These are phyloP conservation scores for Penicillium polonicum DNA, from an alignment of 2,329 filamentous ascomycete species.

Conservation along the genomic window DNA sequence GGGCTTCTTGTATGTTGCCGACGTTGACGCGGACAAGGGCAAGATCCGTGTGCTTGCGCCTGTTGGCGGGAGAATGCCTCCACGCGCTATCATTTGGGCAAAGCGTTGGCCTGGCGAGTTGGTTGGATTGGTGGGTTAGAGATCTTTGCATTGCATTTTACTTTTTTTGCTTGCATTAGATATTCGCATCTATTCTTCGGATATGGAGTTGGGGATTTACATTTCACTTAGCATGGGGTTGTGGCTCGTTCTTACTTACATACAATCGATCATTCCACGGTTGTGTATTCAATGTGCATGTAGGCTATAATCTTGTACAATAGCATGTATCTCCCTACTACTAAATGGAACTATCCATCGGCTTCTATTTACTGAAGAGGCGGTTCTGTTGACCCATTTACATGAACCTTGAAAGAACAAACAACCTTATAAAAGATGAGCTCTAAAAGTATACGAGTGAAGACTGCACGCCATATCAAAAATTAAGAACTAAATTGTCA, in stretches of 20 bases:
- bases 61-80: slow-evolving; percentile 75
- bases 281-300: not conserved
- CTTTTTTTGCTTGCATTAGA: slow-evolving; percentile 1
- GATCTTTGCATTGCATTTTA: not conserved
- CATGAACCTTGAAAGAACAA: no score
- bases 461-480: no score
- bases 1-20: slow-evolving; percentile 89
- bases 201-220: not conserved
- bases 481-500: no score
- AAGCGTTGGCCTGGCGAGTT: slow-evolving; percentile 78
- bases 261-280: not conserved
- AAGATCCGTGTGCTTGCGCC: slow-evolving; percentile 81
- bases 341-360: not conserved
- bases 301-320: not conserved
- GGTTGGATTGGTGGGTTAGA: slow-evolving; percentile 67
- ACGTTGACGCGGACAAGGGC: slow-evolving; percentile 81
- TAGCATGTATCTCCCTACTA: not conserved
- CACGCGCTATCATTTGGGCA: slow-evolving; percentile 78
- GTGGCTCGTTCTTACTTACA: not conserved
- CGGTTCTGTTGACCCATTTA: not conserved
- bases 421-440: no score
- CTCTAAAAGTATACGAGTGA: no score
- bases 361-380: not conserved
- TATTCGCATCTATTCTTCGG: not conserved
- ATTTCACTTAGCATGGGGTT: slow-evolving; percentile 5